phyloP scores from a whole-genome alignment of 257 asterid genomes.

The Solanum paucissectum region DNA sequence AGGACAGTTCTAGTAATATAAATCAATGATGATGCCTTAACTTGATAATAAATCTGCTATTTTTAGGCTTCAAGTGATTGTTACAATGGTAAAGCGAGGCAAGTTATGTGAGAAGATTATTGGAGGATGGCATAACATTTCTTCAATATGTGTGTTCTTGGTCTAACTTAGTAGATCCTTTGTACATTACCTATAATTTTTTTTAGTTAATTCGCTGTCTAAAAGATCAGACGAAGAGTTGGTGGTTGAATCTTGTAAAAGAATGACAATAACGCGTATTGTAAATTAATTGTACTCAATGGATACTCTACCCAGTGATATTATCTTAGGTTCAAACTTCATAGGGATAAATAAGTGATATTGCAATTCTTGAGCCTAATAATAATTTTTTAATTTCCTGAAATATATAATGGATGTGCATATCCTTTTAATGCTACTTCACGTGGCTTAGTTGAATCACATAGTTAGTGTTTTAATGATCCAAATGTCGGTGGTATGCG shows the following conservation, averaged over 20 bases:
- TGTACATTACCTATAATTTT: not conserved
- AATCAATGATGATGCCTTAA: not conserved
- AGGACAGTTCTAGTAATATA: not conserved
- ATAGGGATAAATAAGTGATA: not conserved
- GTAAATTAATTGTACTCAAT: not conserved
- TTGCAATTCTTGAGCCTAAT: not conserved
- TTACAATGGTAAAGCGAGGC: not conserved
- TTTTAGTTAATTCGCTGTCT: not conserved
- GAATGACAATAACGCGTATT: not conserved
- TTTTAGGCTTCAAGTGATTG: not conserved
- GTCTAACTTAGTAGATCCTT: not conserved
- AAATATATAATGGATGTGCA: not conserved
- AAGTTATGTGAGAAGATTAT: not conserved
- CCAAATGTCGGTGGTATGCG: not conserved
- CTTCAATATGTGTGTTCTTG: not conserved
- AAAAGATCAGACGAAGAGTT: not conserved
- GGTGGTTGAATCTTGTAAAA: not conserved
- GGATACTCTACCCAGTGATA: not conserved
- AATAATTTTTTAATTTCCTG: not conserved
- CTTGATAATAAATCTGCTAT: not conserved
- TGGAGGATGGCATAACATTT: not conserved
- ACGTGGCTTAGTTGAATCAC: not conserved
- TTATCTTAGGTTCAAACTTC: not conserved
- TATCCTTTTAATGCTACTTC: not conserved
- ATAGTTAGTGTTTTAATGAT: not conserved